A percentile compares a stretch with the other conserved stretches of the same genome.
Evolutionary conservation across 2,329 filamentous ascomycete genomes (phyloP).

Genomic region (Xylaria sp.): DNA sequence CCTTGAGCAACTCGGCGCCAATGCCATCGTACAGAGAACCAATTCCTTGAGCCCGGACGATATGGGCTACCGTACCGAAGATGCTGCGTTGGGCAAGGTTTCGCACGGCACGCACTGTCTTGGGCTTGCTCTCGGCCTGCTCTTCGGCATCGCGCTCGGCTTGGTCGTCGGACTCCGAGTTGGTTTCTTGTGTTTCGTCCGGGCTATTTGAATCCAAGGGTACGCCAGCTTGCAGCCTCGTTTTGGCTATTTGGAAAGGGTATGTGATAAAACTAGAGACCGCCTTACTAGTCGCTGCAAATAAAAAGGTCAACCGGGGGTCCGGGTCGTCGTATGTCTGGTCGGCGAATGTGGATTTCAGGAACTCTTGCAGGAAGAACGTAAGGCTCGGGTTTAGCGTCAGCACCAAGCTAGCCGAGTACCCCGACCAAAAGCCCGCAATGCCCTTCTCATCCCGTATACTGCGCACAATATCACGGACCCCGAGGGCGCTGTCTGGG

Average conservation of each 20-base stretch:
- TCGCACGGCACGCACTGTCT: conserved; percentile 34
- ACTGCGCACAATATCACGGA: conserved; percentile 63
- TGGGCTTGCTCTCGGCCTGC: conserved; percentile 41
- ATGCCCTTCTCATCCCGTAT: conserved; percentile 74
- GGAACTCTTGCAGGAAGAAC: conserved; percentile 77
- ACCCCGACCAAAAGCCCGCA: conserved; percentile 84
- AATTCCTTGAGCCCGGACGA: conserved; percentile 68
- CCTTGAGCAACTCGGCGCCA: conserved; percentile 76
- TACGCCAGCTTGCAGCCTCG: conserved; percentile 69
- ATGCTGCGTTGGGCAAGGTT: conserved; percentile 55
- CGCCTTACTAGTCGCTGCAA: conserved; percentile 79
- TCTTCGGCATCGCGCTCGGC: conserved; percentile 30
- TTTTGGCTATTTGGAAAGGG: conserved; percentile 85
- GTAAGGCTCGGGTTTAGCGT: conserved; percentile 88
- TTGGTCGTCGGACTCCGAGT: conserved; percentile 2
- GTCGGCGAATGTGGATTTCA: conserved; percentile 64
- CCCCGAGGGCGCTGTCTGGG: conserved; percentile 42
- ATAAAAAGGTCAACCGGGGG: conserved; percentile 48
- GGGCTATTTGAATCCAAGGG: conserved; percentile 43
- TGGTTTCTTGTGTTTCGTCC: background rate
- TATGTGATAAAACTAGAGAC: conserved; percentile 79
- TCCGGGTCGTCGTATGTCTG: conserved; percentile 44
- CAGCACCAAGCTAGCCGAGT: conserved; percentile 78
- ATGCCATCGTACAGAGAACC: conserved; percentile 77
- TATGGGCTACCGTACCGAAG: conserved; percentile 65